Percentiles rank a stretch among this genome's conserved stretches.
Evolutionary conservation across 805 yeast species (phyloP).

Genomic region (Spathaspora girioi): DNA sequence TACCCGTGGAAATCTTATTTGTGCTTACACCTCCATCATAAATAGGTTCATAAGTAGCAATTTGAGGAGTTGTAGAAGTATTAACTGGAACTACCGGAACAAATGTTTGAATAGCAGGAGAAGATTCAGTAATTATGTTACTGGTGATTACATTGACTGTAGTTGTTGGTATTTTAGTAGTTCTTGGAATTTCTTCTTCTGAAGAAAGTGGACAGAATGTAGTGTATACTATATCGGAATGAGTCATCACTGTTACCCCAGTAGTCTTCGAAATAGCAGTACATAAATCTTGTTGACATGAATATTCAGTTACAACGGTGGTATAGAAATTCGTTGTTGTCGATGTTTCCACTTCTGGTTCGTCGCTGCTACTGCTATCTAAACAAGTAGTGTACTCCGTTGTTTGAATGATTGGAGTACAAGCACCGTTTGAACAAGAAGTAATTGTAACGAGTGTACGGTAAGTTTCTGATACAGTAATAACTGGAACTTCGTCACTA

Average conservation of each 20-base stretch:
- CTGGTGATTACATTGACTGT: constrained; percentile 36
- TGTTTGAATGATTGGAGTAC: background rate
- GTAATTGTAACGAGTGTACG: constrained; percentile 33
- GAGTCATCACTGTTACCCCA: constrained; percentile 24
- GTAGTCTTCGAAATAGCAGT: constrained; percentile 26
- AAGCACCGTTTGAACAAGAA: constrained; percentile 27
- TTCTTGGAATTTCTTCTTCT: background rate
- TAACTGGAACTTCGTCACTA: background rate
- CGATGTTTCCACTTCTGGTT: background rate
- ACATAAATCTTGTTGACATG: constrained; percentile 31
- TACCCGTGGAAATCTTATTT: constrained; percentile 18
- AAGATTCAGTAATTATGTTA: constrained; percentile 33
- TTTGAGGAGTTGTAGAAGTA: background rate
- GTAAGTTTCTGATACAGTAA: constrained; percentile 1
- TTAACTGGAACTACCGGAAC: constrained; percentile 9
- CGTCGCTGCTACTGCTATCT: background rate
- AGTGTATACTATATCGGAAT: constrained; percentile 25
- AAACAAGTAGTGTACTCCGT: background rate
- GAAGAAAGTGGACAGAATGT: constrained; percentile 20
- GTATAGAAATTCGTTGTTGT: constrained; percentile 11
- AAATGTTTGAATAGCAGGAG: constrained; percentile 12
- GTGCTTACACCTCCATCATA: constrained; percentile 26
- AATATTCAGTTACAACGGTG: constrained; percentile 30
- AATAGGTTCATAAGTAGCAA: constrained; percentile 7
- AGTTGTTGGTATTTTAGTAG: constrained; percentile 3